These are phyloP conservation scores for Amanita pallidorosea DNA, from an alignment of 768 basidiomycete species.

Conservation along the genomic window DNA sequence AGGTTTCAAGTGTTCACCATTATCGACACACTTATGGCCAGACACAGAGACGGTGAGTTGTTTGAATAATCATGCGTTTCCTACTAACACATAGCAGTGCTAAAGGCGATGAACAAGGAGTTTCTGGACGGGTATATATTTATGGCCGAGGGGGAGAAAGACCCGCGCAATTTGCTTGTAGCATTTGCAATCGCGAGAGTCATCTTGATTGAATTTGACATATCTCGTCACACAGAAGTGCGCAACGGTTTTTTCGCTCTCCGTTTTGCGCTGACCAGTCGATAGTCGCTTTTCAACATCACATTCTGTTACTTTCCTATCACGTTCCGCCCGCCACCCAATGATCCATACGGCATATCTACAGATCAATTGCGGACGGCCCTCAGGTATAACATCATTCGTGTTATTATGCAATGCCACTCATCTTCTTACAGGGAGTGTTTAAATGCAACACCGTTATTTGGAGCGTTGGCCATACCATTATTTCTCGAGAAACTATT, in stretches of 20 bases:
- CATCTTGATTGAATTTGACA: conserved; percentile 81
- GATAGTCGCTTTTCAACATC: conserved; percentile 83
- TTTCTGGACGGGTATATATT: conserved; percentile 70
- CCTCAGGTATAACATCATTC: conserved; percentile 42
- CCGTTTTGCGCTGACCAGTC: neutral
- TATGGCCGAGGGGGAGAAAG: conserved; percentile 94
- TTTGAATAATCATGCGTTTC: neutral
- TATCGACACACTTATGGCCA: conserved; percentile 66
- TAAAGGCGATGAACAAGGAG: conserved; percentile 59
- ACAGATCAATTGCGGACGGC: conserved; percentile 72
- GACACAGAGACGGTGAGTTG: conserved; percentile 51
- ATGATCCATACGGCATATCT: conserved; percentile 89
- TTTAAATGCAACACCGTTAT: conserved; percentile 67
- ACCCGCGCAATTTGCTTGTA: conserved; percentile 86
- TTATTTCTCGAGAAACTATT: conserved; percentile 88
- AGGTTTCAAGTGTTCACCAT: conserved; percentile 76
- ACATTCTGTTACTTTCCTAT: conserved; percentile 99
- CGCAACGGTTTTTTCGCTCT: conserved; percentile 10
- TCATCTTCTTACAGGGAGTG: conserved; percentile 36
- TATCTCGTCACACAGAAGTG: conserved; percentile 68
- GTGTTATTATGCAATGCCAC: neutral
- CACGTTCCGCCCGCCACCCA: conserved; percentile 86
- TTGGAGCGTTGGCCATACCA: conserved; percentile 77
- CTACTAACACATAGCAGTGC: conserved; percentile 26
- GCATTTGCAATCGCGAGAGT: conserved; percentile 86